Base-by-base conservation (phyloP, 306 rosid genomes). In the Prunus armeniaca region DNA sequence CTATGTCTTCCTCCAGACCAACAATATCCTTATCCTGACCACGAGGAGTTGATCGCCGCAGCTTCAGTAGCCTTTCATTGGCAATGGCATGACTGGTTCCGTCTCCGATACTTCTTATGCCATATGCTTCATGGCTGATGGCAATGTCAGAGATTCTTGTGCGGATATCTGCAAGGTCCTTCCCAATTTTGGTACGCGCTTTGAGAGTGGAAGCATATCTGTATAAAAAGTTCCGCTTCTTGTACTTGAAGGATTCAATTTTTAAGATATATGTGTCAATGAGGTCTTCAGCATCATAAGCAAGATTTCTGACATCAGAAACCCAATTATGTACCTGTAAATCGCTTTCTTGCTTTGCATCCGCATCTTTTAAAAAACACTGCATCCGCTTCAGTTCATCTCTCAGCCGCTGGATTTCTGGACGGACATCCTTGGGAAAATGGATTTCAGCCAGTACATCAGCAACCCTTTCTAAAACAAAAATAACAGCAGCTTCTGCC, bases 321-420 rank as follows among this genome's bases (percentile, higher is more conserved):
- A 83, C 75, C 85, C 79, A 82, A 72, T 83, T 85, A n/a, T 41
- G 76, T 1, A 81, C 69, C 12, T 62, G 78, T 54, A 76, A 82
- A 69, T 69, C 71, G 79, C 81, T 81, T 50, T 67, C 69, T 54
- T 79, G 84, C 75, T 64, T 83, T 49, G 69, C 69, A 50, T 85
- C 88, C 18, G 88, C 89, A 64, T 89, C 88, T 71, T 69, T 77
- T 41, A 87, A 68, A 80, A 85, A 89, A 75, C 84, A 77, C 41
- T 75, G 79, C 88, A 87, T 87, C 76, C 76, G 67, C 65, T 34
- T 84, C 28, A 87, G 57, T 52, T 89, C 89, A 75, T 3, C 41
- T 69, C 78, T 71, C 80, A 87, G 12, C 52, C 74, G 43, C 24
- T 54, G 49, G 18, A 87, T 82, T 64, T 77, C 47, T 19, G 22